Base-by-base conservation (phyloP, 306 rosid genomes). In the Cucurbita maxima region DNA sequence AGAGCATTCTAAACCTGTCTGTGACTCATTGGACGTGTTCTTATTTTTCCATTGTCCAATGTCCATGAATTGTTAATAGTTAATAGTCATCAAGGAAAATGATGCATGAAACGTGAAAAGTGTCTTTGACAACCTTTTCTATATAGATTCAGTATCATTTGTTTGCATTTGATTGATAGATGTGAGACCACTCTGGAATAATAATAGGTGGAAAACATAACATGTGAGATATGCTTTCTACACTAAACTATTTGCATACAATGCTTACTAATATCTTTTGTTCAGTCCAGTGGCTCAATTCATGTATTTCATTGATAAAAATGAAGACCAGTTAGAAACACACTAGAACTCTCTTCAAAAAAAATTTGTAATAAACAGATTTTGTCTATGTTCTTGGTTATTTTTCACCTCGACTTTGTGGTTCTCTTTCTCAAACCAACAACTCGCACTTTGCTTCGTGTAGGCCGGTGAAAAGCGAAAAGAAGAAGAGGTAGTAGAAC, bases 391-490 rank as follows among this genome's bases (percentile, higher is more conserved):
- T 10, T 40, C 36, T 43, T 16, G 6, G 34, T 30, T 60, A 15
- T 58, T 47, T 16, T 52, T 52, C 9, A 1, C 34, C 13, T 61
- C 3, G 34, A 68, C 9, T 68, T 44, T 22, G n/a, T 25, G 22
- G 15, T 30, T 69, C 45, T 69, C 15, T 50, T 50, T 50, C 16
- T 69, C 55, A 51, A 50, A 34, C 6, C 37, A 48, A 44, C 38
- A 61, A 15, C 41, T 41, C 34, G 37, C n/a, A 45, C 16, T 38
- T 74, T 70, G 54, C 71, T 50, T 80, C 25, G 20, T 82, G 77
- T 68, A 95, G 99, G 96, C 99, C 0, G 99, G 99, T 76, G 99
- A 91, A 84, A 95, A 95, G 82, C 85, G 99, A 62, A 95, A 88
- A 83, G 99, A 95, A 80, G 99, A 95, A 86, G 99, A 91, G 86